These are phyloP conservation scores for Rhynchosporium secalis DNA, from an alignment of 2,329 filamentous ascomycete genomes.

Conservation along the genomic window DNA sequence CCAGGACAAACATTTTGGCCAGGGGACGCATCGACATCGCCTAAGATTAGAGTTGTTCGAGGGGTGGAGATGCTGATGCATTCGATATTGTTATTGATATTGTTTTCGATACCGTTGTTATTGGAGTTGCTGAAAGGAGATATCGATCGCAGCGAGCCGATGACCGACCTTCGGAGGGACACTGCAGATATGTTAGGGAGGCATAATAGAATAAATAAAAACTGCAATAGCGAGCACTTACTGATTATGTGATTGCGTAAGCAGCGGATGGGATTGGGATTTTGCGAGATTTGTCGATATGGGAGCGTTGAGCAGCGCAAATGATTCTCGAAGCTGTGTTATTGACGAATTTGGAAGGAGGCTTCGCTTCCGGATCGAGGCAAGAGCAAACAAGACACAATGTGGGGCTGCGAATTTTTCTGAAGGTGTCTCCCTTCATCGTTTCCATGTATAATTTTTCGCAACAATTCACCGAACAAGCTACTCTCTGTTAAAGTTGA, in stretches of 20 bases:
- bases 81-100: neutral
- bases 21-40: neutral
- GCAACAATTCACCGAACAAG: neutral
- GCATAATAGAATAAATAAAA: neutral
- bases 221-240: neutral
- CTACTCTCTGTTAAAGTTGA: too few relatives aligned
- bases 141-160: constrained; percentile 13
- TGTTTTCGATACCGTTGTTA: neutral
- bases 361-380: constrained; percentile 2
- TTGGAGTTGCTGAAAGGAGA: constrained; percentile 10
- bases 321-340: neutral
- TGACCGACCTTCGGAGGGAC: constrained; percentile 15
- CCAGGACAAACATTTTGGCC: neutral
- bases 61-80: neutral
- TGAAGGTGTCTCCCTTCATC: neutral
- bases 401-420: too few relatives aligned
- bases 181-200: neutral
- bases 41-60: neutral
- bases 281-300: neutral
- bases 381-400: neutral
- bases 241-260: neutral
- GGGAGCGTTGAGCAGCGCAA: neutral
- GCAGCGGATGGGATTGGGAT: neutral
- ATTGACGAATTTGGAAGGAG: neutral
- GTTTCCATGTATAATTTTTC: neutral